Conservation (phyloP, 495 filamentous ascomycete species). For the Astrocystis sublimbata region DNA sequence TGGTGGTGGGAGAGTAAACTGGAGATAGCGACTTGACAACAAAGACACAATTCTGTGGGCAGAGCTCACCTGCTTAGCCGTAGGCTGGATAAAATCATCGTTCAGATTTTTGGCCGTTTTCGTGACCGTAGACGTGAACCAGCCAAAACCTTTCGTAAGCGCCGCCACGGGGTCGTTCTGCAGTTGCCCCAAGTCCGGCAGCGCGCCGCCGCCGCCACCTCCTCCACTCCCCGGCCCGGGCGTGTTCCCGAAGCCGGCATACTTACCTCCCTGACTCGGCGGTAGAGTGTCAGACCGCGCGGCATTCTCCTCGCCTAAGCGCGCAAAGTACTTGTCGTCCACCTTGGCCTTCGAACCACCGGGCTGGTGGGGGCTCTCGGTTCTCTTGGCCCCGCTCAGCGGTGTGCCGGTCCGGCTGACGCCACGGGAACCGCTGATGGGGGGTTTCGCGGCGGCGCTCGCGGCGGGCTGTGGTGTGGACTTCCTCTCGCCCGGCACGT, state of each 20-base stretch:
- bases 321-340: slow-evolving; percentile 88
- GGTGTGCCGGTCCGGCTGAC: slow-evolving; percentile 38
- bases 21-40: neutral
- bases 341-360: slow-evolving; percentile 52
- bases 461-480: slow-evolving; percentile 37
- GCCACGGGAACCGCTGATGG: slow-evolving; percentile 31
- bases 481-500: slow-evolving; percentile 63
- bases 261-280: slow-evolving; percentile 90
- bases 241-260: slow-evolving; percentile 81
- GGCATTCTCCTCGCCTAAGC: slow-evolving; percentile 78
- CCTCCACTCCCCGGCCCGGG: slow-evolving; percentile 47
- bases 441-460: slow-evolving; percentile 40
- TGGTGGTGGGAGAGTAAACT: neutral
- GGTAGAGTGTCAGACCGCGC: slow-evolving; percentile 69
- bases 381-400: slow-evolving; percentile 70
- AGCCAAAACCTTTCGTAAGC: slow-evolving; percentile 88
- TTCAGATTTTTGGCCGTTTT: slow-evolving; percentile 89
- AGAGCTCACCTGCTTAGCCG: slow-evolving; percentile 72
- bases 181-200: slow-evolving; percentile 76
- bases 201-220: slow-evolving; percentile 36
- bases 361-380: slow-evolving; percentile 57
- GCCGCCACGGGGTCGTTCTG: slow-evolving; percentile 89
- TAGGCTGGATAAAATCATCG: slow-evolving; percentile 85
- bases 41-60: slow-evolving; percentile 18
- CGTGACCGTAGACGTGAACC: slow-evolving; percentile 82